These are phyloP conservation scores for Citrullus mucosospermus DNA, from an alignment of 306 rosid species.

Conservation along the genomic window DNA sequence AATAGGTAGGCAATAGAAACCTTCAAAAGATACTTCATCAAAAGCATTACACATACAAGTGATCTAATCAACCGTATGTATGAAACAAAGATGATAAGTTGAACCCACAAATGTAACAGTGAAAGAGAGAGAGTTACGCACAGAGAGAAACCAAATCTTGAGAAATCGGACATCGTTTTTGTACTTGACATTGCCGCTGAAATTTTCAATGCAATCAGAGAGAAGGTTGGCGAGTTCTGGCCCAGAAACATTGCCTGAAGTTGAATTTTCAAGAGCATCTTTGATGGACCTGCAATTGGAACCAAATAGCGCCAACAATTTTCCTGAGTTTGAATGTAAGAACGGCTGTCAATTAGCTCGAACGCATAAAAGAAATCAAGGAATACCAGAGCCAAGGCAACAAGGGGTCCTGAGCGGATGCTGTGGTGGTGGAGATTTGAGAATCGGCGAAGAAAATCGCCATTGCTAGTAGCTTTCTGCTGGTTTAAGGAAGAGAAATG, in stretches of 20 bases:
- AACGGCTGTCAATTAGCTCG: neutral
- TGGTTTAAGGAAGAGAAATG: neutral
- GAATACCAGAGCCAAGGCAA: constrained; percentile 46
- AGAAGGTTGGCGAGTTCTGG: constrained; percentile 27
- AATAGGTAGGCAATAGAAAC: neutral
- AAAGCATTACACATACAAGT: neutral
- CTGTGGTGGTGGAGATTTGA: neutral
- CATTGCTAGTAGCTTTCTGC: constrained; percentile 13
- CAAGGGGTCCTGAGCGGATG: constrained; percentile 34
- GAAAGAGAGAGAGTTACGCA: constrained; percentile 7
- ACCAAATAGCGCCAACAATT: neutral
- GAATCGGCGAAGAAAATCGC: constrained; percentile 9
- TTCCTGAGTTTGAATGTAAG: neutral
- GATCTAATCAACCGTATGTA: neutral
- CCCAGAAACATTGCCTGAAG: constrained; percentile 15
- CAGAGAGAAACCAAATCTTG: constrained; percentile 74
- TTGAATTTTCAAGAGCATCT: constrained; percentile 33
- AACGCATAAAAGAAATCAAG: neutral
- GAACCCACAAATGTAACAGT: neutral
- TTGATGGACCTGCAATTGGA: constrained; percentile 34
- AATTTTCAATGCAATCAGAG: constrained; percentile 37
- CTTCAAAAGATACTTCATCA: neutral
- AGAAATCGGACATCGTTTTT: constrained; percentile 60
- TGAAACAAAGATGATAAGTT: neutral
- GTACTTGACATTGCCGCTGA: constrained; percentile 39